These are phyloP conservation scores for Cupressus sempervirens DNA, from an alignment of 75 land plant genomes.

Conservation along the genomic window DNA sequence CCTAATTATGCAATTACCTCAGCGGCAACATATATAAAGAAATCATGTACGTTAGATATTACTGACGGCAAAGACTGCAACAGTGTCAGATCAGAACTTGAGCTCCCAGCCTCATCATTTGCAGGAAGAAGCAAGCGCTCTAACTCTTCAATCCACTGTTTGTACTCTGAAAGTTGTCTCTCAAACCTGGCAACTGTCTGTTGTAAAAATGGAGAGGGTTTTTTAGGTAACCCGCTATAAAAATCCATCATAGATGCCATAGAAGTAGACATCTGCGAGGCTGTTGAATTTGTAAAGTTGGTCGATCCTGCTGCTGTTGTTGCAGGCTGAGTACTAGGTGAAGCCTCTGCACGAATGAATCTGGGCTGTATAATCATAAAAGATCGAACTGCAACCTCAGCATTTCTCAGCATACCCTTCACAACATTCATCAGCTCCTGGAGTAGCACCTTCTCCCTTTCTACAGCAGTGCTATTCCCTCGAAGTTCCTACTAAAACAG, in stretches of 20 bases:
- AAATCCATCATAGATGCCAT: slow-evolving; percentile 60
- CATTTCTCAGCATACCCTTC: slow-evolving; percentile 68
- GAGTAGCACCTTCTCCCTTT: slow-evolving; percentile 59
- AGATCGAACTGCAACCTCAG: slow-evolving; percentile 92
- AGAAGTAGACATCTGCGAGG: slow-evolving; percentile 25
- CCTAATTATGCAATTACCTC: slow-evolving; percentile 49
- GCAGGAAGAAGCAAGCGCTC: slow-evolving; percentile 69
- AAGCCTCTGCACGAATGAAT: slow-evolving; percentile 42
- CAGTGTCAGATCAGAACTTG: slow-evolving; percentile 27
- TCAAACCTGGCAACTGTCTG: slow-evolving; percentile 85
- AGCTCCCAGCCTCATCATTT: slow-evolving; percentile 32
- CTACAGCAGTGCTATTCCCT: slow-evolving; percentile 62
- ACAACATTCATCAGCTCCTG: slow-evolving; percentile 52
- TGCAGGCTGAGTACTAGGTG: slow-evolving; percentile 25
- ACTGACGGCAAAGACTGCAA: slow-evolving; percentile 82
- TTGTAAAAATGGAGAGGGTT: slow-evolving; percentile 81
- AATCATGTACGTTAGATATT: slow-evolving; percentile 84
- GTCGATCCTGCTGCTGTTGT: slow-evolving; percentile 29
- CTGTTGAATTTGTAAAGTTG: slow-evolving; percentile 11
- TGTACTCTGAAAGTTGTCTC: slow-evolving; percentile 65
- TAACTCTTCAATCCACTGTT: slow-evolving; percentile 89
- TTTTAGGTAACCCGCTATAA: slow-evolving; percentile 82
- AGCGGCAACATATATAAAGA: slow-evolving; percentile 87
- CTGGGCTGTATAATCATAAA: slow-evolving; percentile 74
- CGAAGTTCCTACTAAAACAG: slow-evolving; percentile 70